Evolutionary conservation across 441 rosid genomes (phyloP), one percentile per base, ranked within the genome.

Genomic region (Geranium incanum): DNA sequence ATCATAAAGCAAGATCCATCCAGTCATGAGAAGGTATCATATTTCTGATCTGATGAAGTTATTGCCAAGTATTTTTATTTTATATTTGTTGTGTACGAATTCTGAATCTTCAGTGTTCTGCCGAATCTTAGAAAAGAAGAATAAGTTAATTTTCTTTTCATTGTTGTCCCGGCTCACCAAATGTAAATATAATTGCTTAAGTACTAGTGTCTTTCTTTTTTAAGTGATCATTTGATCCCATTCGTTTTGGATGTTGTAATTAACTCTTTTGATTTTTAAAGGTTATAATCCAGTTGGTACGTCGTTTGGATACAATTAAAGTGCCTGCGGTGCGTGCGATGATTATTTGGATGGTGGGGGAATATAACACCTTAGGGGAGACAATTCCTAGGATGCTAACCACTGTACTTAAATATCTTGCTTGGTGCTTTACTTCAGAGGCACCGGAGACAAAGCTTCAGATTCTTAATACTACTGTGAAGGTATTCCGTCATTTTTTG

Each of bases 281-380:
- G 99, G 97, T 90, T 68, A 81, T 90, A 63, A 81, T 90, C 72
- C 96, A 87, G 82, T 76, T 94, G 80, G 79, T 94, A 70, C 86
- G 90, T 75, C 81, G 84, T 81, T 83, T 94, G 82, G 99, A 94
- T 81, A 82, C 95, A 69, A 79, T 92, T 77, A 90, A 83, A 84
- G 89, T 92, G 72, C 81, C 97, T 69, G 87, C 89, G 71, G 97
- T 95, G 68, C 97, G 99, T 72, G 94, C 91, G 72, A 87, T 86
- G 72, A 81, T 94, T 78, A 84, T 90, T 81, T 94, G 99, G 99
- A 88, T 94, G 93, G 77, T 88, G 73, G 99, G 97, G 67, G 96
- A 88, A 73, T 94, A 92, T 76, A 76, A 85, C 80, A 81, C 87
- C 52, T n/a, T 89, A 80, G 97, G 97, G 72, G 85, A 83, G 70